A percentile compares a stretch with the other conserved stretches of the same genome.
These are phyloP conservation scores for Botrytis cinerea DNA, from an alignment of 2,329 filamentous ascomycete species.

Conservation along the genomic window DNA sequence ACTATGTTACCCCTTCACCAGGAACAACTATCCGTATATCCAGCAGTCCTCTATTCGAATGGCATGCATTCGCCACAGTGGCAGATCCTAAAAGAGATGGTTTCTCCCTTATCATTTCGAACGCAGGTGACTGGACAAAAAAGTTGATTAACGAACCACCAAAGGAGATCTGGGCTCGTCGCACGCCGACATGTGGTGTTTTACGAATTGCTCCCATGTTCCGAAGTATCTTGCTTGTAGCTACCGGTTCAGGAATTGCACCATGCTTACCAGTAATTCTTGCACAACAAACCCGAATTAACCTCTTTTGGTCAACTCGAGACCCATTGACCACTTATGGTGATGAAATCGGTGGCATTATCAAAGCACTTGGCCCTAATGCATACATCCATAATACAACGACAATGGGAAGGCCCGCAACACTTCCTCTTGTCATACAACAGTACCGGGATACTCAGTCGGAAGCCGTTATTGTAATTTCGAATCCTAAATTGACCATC, in stretches of 20 bases:
- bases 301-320: constrained; percentile 45
- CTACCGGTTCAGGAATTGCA: constrained; percentile 73
- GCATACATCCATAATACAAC: constrained; percentile 44
- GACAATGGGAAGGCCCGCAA: constrained; percentile 41
- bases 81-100: constrained; percentile 55
- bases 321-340: constrained; percentile 43
- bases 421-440: constrained; percentile 40
- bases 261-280: constrained; percentile 54
- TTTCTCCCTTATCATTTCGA: constrained; percentile 70
- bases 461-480: constrained; percentile 46
- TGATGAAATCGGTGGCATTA: constrained; percentile 39
- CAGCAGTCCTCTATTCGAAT: constrained; percentile 65
- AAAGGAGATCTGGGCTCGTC: constrained; percentile 65
- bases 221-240: constrained; percentile 64
- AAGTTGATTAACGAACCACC: constrained; percentile 63
- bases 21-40: constrained; percentile 62
- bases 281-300: constrained; percentile 31
- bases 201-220: constrained; percentile 68
- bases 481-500: constrained; percentile 44
- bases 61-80: constrained; percentile 76
- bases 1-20: constrained; percentile 60
- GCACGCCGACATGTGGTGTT: constrained; percentile 66
- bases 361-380: constrained; percentile 40
- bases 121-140: constrained; percentile 74
- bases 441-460: constrained; percentile 41